Base-by-base conservation (phyloP, 345 rosid species). In the Eucalyptus regnans region DNA sequence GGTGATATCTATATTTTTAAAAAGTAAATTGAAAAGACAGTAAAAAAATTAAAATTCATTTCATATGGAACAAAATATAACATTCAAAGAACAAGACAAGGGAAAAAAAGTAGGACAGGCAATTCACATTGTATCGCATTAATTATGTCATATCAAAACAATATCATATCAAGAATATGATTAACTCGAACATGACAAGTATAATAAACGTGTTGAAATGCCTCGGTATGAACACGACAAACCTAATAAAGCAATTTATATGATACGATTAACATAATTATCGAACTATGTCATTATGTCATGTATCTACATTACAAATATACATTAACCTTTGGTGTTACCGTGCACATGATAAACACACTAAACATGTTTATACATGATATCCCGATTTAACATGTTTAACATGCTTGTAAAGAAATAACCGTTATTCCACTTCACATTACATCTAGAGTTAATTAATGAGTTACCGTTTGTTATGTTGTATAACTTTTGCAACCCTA, bases 101-200 rank as follows among this genome's bases (percentile, higher is more conserved):
- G 31, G 1, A 12, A 11, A 58, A 58, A 58, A 58, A 6, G 31
- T 60, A 60, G 8, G 68, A 15, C 68, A 3, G 0, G 15, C 8
- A 2, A 60, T 27, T 27, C 2, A 8, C 16, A 3, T 25, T 60
- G 66, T 1, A 12, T 3, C 66, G 0, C 3, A 12, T 27, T 60
- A 60, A 9, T 60, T 23, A 25, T 27, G 1, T 60, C 31, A 60
- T 27, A 25, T 60, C 68, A 60, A 60, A 60, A 60, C 4, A 12
- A 5, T 0, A 12, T 0, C 12, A 27, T 60, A 2, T 27, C 16
- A 1, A 60, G 31, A 60, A 27, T 60, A 27, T 27, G 68, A 60
- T 60, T 60, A 27, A 27, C 27, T 4, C 16, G 16, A 60, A 60
- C 16, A 12, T 60, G 68, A 60, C 68, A 60, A 60, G 31, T 60